Conservation (phyloP, 441 rosid genomes). For the Oxalis stricta region DNA sequence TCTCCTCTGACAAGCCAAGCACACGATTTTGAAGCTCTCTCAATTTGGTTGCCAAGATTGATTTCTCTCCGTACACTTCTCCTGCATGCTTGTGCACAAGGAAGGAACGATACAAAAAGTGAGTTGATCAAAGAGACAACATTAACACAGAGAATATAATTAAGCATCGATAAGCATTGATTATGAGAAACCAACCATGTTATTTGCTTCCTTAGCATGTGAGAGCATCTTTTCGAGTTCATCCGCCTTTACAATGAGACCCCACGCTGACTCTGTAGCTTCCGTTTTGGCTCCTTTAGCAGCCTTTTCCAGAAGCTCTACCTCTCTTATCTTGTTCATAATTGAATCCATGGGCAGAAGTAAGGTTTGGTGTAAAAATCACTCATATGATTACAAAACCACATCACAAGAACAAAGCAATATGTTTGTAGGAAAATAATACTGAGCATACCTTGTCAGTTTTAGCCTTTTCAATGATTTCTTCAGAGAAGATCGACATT, state of each 20-base stretch:
- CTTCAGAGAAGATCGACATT: constrained; percentile 41
- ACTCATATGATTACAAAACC: not conserved
- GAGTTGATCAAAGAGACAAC: not conserved
- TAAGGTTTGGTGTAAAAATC: constrained; percentile 49
- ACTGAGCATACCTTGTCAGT: constrained; percentile 47
- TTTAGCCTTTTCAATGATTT: constrained; percentile 61
- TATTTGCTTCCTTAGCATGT: constrained; percentile 62
- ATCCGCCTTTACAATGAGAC: constrained; percentile 35
- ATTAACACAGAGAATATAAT: too few relatives aligned
- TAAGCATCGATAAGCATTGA: too few relatives aligned
- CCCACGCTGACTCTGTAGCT: constrained; percentile 45
- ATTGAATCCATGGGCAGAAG: constrained; percentile 61
- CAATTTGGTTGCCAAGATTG: constrained; percentile 67
- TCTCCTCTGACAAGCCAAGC: constrained; percentile 51
- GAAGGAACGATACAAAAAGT: constrained; percentile 6
- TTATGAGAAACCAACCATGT: constrained; percentile 68
- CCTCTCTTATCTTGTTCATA: constrained; percentile 54
- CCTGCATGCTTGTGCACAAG: constrained; percentile 96
- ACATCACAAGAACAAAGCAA: not conserved
- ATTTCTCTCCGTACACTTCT: constrained; percentile 80
- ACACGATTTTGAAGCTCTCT: constrained; percentile 74
- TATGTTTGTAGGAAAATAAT: not conserved
- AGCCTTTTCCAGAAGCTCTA: constrained; percentile 50
- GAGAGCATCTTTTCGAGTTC: constrained; percentile 46
- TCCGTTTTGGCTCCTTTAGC: constrained; percentile 64